Evolutionary conservation across 192 early-diverging fungal genomes (phyloP), one percentile per base, ranked within the genome.

Genomic region (Pilaira anomala): DNA sequence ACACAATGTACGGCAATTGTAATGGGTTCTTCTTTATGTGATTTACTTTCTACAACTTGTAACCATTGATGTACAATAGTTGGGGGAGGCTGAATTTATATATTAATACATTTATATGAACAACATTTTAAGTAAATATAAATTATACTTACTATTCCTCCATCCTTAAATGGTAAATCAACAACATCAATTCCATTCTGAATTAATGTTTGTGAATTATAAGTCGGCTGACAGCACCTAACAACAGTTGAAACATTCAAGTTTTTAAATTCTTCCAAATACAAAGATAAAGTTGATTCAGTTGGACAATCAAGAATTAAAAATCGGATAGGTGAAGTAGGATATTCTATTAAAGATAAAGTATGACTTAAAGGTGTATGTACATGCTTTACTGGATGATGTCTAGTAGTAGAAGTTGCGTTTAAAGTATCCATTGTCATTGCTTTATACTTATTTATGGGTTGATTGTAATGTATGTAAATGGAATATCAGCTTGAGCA

Each of bases 231-330:
- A 70, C 94, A 96, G 16, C 92, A 90, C 3, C 92, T 85, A 1
- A 95, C 92, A 8, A 96, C 88, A 48, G 92, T 89, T 8, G 87
- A 87, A 16, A 94, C 94, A 65, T 85, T 76, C 41, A 86, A 69
- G 9, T 78, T 62, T 36, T 80, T 81, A 67, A 94, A 78, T 60
- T 92, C 87, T 7, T 69, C 74, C 13, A 94, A 63, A 63, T 93
- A 93, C 18, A 83, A 76, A 3, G 85, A 78, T 16, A 96, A 74
- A 4, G 85, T 93, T 54, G 82, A 78, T 63, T 87, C 83, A 16
- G 91, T 91, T 6, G 94, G 94, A 56, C 93, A 95, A 67, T 95
- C 93, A 65, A 95, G 85, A 65, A 96, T 93, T 48, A 96, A 75
- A 67, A 96, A 96, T 7, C 88, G 82, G 55, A 92, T 72, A 49